Base-by-base conservation (phyloP, 1,139 yeast species). In the Taphrina populina region DNA sequence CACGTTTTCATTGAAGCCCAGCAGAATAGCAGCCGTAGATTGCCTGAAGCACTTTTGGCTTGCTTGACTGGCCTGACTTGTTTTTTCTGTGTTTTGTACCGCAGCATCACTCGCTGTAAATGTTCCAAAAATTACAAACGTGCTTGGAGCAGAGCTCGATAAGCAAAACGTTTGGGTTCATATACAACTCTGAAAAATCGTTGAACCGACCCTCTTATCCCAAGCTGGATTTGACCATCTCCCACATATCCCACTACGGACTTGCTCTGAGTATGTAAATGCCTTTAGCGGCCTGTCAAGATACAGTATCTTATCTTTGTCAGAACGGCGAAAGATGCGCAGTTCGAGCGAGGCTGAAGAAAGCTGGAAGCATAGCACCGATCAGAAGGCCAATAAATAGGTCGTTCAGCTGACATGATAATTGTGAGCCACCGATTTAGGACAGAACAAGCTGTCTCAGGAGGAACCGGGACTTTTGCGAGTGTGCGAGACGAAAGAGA, bases 281-380 rank as follows among this genome's bases (percentile, higher is more conserved):
- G 47, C 47, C 47, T 43, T 19, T 43, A 43, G 27, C 47, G 47
- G 47, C 47, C 47, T 43, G 47, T 26, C 26, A 30, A n/a, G 23
- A 30, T 30, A 30, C n/a, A n/a, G n/a, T n/a, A n/a, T n/a, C 29
- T 43, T 43, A 30, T 43, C 37, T 43, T 43, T 29, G 29, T 29
- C 26, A 43, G 47, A 43, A 43, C 47, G 47, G 47, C 47, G 47
- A 43, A 40, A 43, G 47, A 43, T 43, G 47, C 47, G 47, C 47
- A 43, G 47, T 43, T 43, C 47, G 47, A 43, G 47, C 47, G 47
- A 43, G 47, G 47, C 47, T 43, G 32, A 43, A 43, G 47, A 29
- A 26, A 40, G 23, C 13, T 10, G 20, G 30, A 43, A 43, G 47
- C 47, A 43, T 43, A 37, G 32, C 47, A 43, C 37, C 26, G 32